Evolutionary conservation across 1,284 basidiomycete genomes (phyloP).

Genomic region (Taiwanofungus camphoratus): DNA sequence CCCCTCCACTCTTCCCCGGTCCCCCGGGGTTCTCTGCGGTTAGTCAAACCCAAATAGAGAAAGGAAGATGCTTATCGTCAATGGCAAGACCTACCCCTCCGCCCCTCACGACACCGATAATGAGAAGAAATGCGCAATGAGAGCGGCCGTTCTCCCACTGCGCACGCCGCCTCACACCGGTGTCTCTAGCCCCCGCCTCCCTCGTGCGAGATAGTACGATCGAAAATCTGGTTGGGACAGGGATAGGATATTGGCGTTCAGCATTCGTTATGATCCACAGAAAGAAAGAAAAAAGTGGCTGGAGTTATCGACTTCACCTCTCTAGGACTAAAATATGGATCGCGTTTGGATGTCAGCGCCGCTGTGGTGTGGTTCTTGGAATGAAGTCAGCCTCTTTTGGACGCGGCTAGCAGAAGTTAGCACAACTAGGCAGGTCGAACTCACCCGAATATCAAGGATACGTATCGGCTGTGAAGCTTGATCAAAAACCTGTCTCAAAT

Average conservation of each 20-base stretch:
- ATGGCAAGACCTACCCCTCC: too few species aligned
- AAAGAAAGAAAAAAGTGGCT: neutral
- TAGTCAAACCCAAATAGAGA: too few species aligned
- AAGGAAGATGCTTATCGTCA: too few species aligned
- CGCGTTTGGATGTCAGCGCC: neutral
- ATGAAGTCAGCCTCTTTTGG: neutral
- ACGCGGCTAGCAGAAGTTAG: neutral
- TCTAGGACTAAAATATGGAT: neutral
- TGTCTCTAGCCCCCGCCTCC: neutral
- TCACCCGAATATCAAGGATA: neutral
- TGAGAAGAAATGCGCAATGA: neutral
- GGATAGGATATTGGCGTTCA: neutral
- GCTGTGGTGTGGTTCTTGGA: neutral
- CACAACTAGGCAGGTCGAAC: slow-evolving; percentile 1
- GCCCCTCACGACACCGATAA: neutral
- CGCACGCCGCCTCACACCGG: neutral
- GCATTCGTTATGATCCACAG: neutral
- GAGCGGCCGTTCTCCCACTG: slow-evolving; percentile 4
- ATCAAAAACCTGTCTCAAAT: neutral
- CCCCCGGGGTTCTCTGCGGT: too few species aligned
- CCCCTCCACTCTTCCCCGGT: too few species aligned
- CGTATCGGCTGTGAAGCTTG: neutral
- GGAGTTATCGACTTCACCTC: neutral
- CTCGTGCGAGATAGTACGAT: neutral
- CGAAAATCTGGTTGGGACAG: neutral